Evolutionary conservation across 371 early-diverging fungal genomes (phyloP).

Genomic region (Catenaria anguillulae): DNA sequence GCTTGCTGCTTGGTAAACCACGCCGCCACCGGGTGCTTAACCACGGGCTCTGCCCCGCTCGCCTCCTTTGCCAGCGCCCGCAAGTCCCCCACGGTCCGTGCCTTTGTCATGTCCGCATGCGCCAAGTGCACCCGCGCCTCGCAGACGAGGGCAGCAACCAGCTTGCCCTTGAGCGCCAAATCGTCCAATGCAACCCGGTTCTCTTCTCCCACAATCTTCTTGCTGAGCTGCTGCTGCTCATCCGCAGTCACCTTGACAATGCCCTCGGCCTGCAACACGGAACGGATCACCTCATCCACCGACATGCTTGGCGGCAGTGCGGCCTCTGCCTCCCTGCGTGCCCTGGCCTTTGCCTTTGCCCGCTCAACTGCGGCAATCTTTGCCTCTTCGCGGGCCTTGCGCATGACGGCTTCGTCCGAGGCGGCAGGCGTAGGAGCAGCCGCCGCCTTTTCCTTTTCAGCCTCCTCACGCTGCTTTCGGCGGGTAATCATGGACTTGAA

Average conservation of each 20-base stretch:
- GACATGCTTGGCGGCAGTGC: too few species aligned
- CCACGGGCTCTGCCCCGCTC: not conserved
- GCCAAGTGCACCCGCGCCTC: not conserved
- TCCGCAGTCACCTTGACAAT: too few species aligned
- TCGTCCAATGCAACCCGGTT: not conserved
- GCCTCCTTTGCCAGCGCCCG: not conserved
- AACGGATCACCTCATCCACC: not conserved
- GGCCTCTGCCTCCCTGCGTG: too few species aligned
- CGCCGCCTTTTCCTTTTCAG: not conserved
- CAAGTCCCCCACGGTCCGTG: not conserved
- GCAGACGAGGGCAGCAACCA: not conserved
- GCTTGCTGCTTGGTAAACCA: not conserved
- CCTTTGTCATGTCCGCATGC: not conserved
- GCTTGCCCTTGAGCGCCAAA: not conserved
- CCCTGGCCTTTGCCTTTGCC: too few species aligned
- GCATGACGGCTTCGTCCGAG: not conserved
- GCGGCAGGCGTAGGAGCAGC: not conserved
- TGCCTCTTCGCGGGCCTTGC: too few species aligned
- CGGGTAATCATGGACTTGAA: not conserved
- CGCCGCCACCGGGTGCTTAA: slow-evolving; percentile 5
- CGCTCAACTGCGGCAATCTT: too few species aligned
- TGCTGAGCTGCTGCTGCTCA: not conserved
- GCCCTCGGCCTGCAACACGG: not conserved
- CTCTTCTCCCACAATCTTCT: too few species aligned
- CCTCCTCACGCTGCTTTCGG: not conserved